These are phyloP conservation scores for Salmacisia buchloeana DNA, from an alignment of 1,284 basidiomycete species.

Conservation along the genomic window DNA sequence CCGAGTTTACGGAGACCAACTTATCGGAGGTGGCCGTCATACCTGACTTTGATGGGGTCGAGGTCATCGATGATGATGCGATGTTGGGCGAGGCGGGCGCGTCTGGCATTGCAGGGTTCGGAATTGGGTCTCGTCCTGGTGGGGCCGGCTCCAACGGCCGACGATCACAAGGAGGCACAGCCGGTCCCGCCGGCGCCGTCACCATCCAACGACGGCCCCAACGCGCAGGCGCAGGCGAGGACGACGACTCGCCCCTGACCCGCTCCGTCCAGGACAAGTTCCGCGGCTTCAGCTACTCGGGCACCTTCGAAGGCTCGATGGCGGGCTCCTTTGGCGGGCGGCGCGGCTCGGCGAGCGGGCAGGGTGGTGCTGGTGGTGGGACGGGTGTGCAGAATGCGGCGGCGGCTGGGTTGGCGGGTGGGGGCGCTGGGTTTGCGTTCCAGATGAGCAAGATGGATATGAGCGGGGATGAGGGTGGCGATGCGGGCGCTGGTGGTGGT, in stretches of 20 bases:
- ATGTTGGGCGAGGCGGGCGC: slow-evolving; percentile 9
- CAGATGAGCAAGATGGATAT: slow-evolving; percentile 12
- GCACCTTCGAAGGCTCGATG: slow-evolving; percentile 40
- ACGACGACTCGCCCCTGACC: slow-evolving; percentile 31
- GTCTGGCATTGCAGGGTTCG: slow-evolving; percentile 15
- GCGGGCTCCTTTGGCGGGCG: slow-evolving; percentile 16
- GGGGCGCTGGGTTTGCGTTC: not conserved
- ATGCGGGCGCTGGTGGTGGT: not conserved
- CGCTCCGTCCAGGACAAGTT: slow-evolving; percentile 48
- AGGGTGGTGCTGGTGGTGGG: no score
- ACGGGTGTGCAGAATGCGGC: no score
- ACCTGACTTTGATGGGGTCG: slow-evolving; percentile 34
- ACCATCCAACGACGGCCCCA: slow-evolving; percentile 4
- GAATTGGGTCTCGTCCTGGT: no score
- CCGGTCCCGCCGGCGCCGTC: not conserved
- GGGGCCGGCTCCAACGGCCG: no score
- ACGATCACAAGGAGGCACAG: no score
- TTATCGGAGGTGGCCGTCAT: slow-evolving; percentile 53
- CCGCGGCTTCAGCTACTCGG: slow-evolving; percentile 47
- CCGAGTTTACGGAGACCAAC: slow-evolving; percentile 88
- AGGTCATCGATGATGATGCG: slow-evolving; percentile 15
- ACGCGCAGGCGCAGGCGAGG: slow-evolving; percentile 11
- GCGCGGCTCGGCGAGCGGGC: slow-evolving; percentile 8
- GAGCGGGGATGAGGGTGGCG: not conserved
- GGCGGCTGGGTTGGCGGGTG: slow-evolving; percentile 6